Evolutionary conservation across 225 moss, liverwort and hornwort species (phyloP).

Genomic region (Asterella californica): DNA sequence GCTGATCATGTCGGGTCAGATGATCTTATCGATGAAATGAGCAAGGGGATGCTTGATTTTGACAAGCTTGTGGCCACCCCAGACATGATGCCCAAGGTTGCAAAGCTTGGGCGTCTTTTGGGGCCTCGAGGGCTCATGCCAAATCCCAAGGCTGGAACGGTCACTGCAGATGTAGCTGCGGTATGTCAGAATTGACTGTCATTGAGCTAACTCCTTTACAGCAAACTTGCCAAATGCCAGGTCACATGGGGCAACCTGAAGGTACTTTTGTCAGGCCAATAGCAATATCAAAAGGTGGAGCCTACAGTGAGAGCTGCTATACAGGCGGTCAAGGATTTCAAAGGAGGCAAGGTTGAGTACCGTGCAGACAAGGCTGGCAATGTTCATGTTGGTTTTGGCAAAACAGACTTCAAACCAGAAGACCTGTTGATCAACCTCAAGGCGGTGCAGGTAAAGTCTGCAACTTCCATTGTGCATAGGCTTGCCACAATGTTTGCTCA

Average conservation of each 20-base stretch:
- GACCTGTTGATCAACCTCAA: slow-evolving; percentile 73
- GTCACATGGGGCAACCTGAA: too few relatives aligned
- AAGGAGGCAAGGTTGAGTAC: slow-evolving; percentile 94
- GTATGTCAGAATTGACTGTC: slow-evolving; percentile 26
- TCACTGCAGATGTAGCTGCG: slow-evolving; percentile 65
- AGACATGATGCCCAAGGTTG: slow-evolving; percentile 99
- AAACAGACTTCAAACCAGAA: slow-evolving; percentile 64
- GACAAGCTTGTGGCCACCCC: slow-evolving; percentile 95
- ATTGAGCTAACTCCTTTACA: neutral
- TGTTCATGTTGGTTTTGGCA: slow-evolving; percentile 82
- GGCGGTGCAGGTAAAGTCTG: slow-evolving; percentile 82
- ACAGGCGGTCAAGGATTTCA: slow-evolving; percentile 82
- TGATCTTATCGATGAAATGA: slow-evolving; percentile 74
- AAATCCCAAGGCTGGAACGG: slow-evolving; percentile 91
- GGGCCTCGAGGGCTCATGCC: slow-evolving; percentile 94
- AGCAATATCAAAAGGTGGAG: neutral
- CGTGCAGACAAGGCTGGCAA: slow-evolving; percentile 93
- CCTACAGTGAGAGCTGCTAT: neutral
- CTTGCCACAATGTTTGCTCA: too few relatives aligned
- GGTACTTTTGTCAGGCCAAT: neutral
- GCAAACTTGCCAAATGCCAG: neutral
- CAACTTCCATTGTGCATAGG: too few relatives aligned
- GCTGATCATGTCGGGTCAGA: slow-evolving; percentile 83
- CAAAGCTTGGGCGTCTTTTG: slow-evolving; percentile 80
- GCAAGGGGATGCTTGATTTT: slow-evolving; percentile 74